phyloP scores from a whole-genome alignment of 1,139 yeast species.

The Wickerhamiella infanticola region DNA sequence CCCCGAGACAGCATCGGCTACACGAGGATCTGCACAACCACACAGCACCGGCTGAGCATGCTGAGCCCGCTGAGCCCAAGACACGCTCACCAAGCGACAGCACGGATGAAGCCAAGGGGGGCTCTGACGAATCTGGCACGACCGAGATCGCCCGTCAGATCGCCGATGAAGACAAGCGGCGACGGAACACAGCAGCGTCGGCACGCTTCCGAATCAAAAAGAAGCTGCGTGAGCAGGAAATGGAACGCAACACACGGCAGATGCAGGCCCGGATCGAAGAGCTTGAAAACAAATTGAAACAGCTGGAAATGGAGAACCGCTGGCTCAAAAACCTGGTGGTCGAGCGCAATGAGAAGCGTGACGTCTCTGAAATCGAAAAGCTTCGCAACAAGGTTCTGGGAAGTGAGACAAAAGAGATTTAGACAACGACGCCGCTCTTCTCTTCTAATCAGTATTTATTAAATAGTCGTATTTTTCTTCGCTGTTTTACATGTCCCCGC shows the following conservation, averaged over 20 bases:
- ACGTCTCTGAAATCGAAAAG: slow-evolving; percentile 18
- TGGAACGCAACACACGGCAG: slow-evolving; percentile 52
- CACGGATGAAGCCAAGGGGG: slow-evolving; percentile 5
- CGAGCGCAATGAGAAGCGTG: slow-evolving; percentile 36
- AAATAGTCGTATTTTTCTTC: too few relatives aligned
- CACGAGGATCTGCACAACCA: background rate
- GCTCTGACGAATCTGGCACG: background rate
- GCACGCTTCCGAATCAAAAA: slow-evolving; percentile 70
- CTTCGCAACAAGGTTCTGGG: slow-evolving; percentile 10
- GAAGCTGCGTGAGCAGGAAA: slow-evolving; percentile 70
- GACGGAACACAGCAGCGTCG: slow-evolving; percentile 67
- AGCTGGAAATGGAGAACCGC: slow-evolving; percentile 72
- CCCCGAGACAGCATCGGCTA: background rate
- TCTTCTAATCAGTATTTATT: too few relatives aligned
- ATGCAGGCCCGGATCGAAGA: slow-evolving; percentile 44
- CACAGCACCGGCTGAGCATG: background rate
- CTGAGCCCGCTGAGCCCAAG: background rate
- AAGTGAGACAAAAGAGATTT: background rate
- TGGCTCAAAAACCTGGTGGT: slow-evolving; percentile 62
- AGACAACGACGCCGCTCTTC: too few relatives aligned
- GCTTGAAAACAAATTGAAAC: slow-evolving; percentile 47
- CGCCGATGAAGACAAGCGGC: slow-evolving; percentile 46
- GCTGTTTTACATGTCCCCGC: too few relatives aligned
- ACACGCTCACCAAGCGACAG: slow-evolving; percentile 10
- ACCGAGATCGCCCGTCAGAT: slow-evolving; percentile 14